Conservation (phyloP, 257 asterid species). For the Nicotiana otophora region DNA sequence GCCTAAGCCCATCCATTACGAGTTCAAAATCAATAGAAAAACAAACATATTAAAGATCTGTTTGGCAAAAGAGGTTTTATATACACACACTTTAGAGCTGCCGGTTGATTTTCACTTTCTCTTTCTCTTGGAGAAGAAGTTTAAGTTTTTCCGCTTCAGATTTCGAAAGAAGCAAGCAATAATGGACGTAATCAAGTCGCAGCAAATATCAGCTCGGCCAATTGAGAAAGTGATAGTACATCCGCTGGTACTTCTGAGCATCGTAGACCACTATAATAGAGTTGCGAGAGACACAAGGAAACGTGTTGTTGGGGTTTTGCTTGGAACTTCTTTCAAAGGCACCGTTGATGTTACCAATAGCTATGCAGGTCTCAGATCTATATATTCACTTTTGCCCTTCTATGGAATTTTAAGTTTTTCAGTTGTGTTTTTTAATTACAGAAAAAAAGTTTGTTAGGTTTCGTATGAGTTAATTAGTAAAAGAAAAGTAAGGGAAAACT, state of each 20-base stretch:
- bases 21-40: too few species aligned
- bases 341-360: constrained; percentile 93
- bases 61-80: too few species aligned
- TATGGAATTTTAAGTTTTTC: neutral
- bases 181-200: constrained; percentile 85
- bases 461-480: neutral
- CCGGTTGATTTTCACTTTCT: too few species aligned
- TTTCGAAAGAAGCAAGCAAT: neutral
- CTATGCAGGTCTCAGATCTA: constrained; percentile 90
- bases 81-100: too few species aligned
- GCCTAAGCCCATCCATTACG: too few species aligned
- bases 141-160: neutral
- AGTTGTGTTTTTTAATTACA: too few species aligned
- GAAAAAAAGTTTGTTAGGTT: neutral
- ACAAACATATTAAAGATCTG: too few species aligned
- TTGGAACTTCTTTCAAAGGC: constrained; percentile 77
- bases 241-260: constrained; percentile 86
- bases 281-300: constrained; percentile 90
- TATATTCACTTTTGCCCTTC: neutral
- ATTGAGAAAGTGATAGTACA: constrained; percentile 94
- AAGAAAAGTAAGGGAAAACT: too few species aligned
- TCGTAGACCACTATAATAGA: constrained; percentile 92
- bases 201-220: constrained; percentile 72
- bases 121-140: neutral
- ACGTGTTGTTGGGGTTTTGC: constrained; percentile 87